Base-by-base conservation (phyloP, 495 filamentous ascomycete genomes). In the Neurospora discreta region DNA sequence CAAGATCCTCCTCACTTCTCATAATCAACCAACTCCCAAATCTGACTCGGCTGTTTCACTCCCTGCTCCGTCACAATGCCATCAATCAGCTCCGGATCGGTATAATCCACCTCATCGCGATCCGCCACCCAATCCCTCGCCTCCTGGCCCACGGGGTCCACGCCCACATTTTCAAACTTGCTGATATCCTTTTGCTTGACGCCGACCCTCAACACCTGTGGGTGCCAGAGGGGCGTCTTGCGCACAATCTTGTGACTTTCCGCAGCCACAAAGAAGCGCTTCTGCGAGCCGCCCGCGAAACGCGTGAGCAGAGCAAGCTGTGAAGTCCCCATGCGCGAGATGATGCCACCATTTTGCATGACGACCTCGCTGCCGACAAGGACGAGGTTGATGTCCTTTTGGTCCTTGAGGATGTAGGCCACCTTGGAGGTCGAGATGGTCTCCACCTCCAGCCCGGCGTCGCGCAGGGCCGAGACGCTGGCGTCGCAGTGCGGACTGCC, bases 301-400 rank as follows among this genome's bases (percentile, higher is more conserved):
- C 92, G 93, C 52, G 93, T 92, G 68, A 97, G 84, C 68, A 92
- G 81, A 1, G 93, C 94, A 69, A 98, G 89, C 82, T 98, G 95
- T 74, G 92, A 93, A 7, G 95, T 98, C 30, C 95, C 95, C 85
- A 98, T 87, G 68, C 94, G 84, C 46, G 89, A 93, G 73, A 99
- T 92, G 71, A 98, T 90, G 36, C 95, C 94, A 20, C 95, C 95
- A 79, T 98, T 96, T 75, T 96, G 92, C 46, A 95, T 92, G 23
- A 98, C 93, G 67, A 92, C 93, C 75, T 99, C 95, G n/a, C 94
- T 93, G 68, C 95, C 95, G 16, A 96, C 92, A 68, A 99, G 89
- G 0, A 95, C 90, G 75, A 94, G 86, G 76, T 91, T 87, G 11
- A 93, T 89, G 76, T 90, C 87, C 80, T 91, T 91, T 11, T 74